These are phyloP conservation scores for Candida mesenterica DNA, from an alignment of 1,139 yeast species.

Conservation along the genomic window DNA sequence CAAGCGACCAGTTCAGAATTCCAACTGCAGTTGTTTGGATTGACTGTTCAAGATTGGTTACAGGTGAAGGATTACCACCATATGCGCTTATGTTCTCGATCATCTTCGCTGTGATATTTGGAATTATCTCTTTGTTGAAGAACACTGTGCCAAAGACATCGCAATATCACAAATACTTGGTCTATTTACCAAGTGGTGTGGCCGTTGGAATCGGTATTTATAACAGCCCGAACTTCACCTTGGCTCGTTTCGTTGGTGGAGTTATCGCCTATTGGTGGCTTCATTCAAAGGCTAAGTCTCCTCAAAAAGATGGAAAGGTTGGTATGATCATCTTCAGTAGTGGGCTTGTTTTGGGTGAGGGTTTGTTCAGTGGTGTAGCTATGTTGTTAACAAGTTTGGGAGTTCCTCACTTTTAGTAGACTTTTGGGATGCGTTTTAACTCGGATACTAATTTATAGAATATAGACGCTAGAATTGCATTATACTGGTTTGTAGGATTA, in stretches of 20 bases:
- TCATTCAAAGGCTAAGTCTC: slow-evolving; percentile 21
- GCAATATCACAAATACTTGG: slow-evolving; percentile 41
- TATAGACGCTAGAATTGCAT: background rate
- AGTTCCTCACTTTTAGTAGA: slow-evolving; percentile 39
- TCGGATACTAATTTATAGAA: background rate
- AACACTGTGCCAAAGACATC: slow-evolving; percentile 46
- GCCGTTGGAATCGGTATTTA: slow-evolving; percentile 97
- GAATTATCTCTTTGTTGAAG: slow-evolving; percentile 62
- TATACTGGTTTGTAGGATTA: too few species aligned
- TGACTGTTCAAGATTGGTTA: slow-evolving; percentile 89
- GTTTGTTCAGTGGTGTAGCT: slow-evolving; percentile 77
- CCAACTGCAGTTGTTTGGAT: slow-evolving; percentile 98
- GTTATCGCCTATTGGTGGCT: slow-evolving; percentile 65
- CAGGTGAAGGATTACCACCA: slow-evolving; percentile 88
- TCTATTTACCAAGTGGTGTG: slow-evolving; percentile 85
- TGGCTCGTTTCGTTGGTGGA: slow-evolving; percentile 92
- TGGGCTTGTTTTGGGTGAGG: slow-evolving; percentile 93
- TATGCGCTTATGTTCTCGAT: slow-evolving; percentile 66
- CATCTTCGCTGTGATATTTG: slow-evolving; percentile 67
- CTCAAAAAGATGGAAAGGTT: slow-evolving; percentile 45
- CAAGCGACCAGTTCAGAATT: slow-evolving; percentile 74
- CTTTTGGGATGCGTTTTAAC: background rate
- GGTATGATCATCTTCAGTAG: slow-evolving; percentile 83
- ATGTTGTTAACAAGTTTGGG: slow-evolving; percentile 72
- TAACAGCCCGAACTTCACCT: slow-evolving; percentile 88